Evolutionary conservation across 192 early-diverging fungal species (phyloP).

Genomic region (Coemansia sp.): DNA sequence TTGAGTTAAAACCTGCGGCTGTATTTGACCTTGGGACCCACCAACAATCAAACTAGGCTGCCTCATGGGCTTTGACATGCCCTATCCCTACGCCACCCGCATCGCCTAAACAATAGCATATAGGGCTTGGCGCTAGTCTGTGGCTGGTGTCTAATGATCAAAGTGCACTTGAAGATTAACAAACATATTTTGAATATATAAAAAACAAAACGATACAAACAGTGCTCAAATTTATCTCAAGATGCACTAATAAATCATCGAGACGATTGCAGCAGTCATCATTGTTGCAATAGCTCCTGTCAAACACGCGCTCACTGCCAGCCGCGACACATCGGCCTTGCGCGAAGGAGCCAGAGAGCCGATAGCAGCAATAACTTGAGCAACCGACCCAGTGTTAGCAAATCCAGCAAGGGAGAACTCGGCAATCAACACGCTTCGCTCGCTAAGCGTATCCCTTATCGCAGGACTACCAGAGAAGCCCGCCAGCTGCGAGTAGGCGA

Average conservation of each 20-base stretch:
- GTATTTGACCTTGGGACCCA: too few species aligned
- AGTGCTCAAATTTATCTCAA: neutral
- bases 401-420: conserved; percentile 85
- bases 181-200: neutral
- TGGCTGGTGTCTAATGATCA: neutral
- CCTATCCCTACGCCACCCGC: neutral
- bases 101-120: neutral
- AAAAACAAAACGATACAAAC: neutral
- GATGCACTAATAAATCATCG: conserved; percentile 58
- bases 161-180: neutral
- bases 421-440: conserved; percentile 58
- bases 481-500: conserved; percentile 63
- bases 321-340: conserved; percentile 67
- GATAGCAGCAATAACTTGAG: conserved; percentile 79
- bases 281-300: conserved; percentile 79
- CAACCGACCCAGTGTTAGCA: conserved; percentile 83
- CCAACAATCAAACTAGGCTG: neutral
- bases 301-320: conserved; percentile 79
- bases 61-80: neutral
- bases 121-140: conserved; percentile 2
- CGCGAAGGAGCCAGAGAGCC: conserved; percentile 77
- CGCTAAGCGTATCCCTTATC: conserved; percentile 44
- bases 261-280: conserved; percentile 82
- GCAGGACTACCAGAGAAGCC: conserved; percentile 16
- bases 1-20: neutral